A percentile compares a stretch with the other conserved stretches of the same genome.
Conservation (phyloP, 352 stramenopile genomes). For the Phytophthora kernoviae region DNA sequence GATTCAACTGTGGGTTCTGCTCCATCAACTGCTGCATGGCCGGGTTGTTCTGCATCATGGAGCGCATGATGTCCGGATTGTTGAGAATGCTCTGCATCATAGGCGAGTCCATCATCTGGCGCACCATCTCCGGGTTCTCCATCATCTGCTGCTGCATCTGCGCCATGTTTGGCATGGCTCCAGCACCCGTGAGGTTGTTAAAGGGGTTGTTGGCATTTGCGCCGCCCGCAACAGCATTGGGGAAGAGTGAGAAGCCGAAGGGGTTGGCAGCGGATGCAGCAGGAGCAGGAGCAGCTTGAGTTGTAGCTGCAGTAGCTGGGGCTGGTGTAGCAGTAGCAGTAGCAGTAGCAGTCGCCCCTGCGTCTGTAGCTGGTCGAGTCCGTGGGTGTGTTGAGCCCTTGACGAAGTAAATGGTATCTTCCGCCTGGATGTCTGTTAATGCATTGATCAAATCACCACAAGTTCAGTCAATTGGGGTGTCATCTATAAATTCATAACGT, state of each 20-base stretch:
- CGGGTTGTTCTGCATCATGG: conserved; percentile 96
- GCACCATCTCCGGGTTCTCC: conserved; percentile 89
- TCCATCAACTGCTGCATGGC: conserved; percentile 96
- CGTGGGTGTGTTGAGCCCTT: conserved; percentile 57
- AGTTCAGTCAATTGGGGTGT: too few relatives aligned
- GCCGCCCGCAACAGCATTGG: conserved; percentile 17
- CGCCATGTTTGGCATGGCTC: conserved; percentile 65
- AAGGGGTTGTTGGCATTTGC: conserved; percentile 55
- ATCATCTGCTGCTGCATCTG: conserved; percentile 90
- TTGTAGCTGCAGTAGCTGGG: conserved; percentile 18
- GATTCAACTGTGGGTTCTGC: conserved; percentile 95
- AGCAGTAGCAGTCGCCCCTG: conserved; percentile 21
- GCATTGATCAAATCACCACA: neutral
- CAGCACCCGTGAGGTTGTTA: conserved; percentile 53
- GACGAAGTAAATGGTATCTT: conserved; percentile 89
- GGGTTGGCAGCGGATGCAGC: conserved; percentile 35
- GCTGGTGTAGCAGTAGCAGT: conserved; percentile 25
- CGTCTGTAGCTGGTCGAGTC: conserved; percentile 18
- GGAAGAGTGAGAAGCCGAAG: conserved; percentile 62
- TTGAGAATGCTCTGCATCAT: conserved; percentile 94
- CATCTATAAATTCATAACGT: too few relatives aligned
- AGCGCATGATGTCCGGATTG: conserved; percentile 96
- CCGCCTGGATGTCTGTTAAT: conserved; percentile 63
- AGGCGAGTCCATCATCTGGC: conserved; percentile 89
- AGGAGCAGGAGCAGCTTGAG: conserved; percentile 5